Base-by-base conservation (phyloP, 2,329 filamentous ascomycete genomes). In the Metarhizium sp. region DNA sequence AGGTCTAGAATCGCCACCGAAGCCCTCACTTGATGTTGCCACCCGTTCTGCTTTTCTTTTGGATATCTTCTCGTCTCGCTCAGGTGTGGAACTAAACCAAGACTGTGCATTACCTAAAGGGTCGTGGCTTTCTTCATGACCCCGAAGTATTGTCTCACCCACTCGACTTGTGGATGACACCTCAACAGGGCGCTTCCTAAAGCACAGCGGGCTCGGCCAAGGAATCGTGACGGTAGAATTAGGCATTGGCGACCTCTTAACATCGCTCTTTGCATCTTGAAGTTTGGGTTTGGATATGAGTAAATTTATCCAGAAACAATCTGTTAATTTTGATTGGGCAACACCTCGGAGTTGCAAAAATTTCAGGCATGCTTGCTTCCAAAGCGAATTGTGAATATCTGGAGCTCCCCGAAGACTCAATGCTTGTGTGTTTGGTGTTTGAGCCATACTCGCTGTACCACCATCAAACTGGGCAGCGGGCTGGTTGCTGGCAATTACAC, bases 171-270 rank as follows among this genome's bases (percentile, higher is more conserved):
- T 72, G 6, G 72, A 68, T n/a, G 66, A 66, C 29, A 74, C 64
- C 11, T 71, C 70, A n/a, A 75, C 66, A 18, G 71, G 66, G 52
- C 71, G 72, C 58, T 77, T 78, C 53, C 77, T 75, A 55, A 80
- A 80, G 60, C 79, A 81, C 1, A 82, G 72, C 18, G 69, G 69
- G 2, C 77, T 72, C 45, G 80, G 81, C 80, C 80, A 84, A 11
- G 77, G 73, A 29, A 82, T 72, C 6, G 70, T 73, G 4, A 73
- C 66, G 2, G 69, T 65, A 2, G 70, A 59, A 10, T 64, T 67
- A n/a, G 64, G 56, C 40, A 68, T 59, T 2, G 73, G 70, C 3
- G 70, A 69, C 46, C 69, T 65, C 57, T 73, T 78, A 5, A 69
- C 66, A 54, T 81, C 74, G 29, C 61, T 59, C 40, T 71, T 74